Percentiles rank a stretch among this genome's conserved stretches.
Evolutionary conservation across 257 asterid species (phyloP).

Genomic region (Orobanche coerulescens): DNA sequence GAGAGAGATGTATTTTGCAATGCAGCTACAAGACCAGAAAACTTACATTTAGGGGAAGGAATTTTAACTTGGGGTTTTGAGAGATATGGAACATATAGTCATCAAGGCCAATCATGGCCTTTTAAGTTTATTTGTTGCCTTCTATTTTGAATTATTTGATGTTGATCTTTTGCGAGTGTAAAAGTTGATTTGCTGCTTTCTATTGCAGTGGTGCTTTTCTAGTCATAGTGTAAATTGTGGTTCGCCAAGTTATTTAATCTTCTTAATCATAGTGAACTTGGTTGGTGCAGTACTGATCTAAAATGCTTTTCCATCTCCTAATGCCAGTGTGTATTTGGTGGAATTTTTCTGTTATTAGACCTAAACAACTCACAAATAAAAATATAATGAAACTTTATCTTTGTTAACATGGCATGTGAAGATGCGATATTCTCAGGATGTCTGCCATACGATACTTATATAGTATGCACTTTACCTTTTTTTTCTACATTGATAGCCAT

Average conservation of each 20-base stretch:
- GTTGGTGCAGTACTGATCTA: neutral
- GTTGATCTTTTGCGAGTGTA: neutral
- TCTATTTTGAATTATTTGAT: neutral
- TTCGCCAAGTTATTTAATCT: neutral
- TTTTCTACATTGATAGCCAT: neutral
- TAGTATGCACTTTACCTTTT: too few species aligned
- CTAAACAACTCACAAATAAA: neutral
- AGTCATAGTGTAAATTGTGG: neutral
- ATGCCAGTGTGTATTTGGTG: neutral
- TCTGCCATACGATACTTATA: neutral
- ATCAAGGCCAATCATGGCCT: neutral
- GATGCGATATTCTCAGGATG: neutral
- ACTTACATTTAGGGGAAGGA: neutral
- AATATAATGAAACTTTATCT: neutral
- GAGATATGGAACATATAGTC: neutral
- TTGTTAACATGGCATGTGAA: neutral
- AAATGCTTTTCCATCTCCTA: neutral
- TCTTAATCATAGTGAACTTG: neutral
- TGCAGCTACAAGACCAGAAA: neutral
- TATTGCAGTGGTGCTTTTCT: neutral
- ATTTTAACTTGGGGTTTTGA: neutral
- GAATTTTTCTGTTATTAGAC: slow-evolving; percentile 2
- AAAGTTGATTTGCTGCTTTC: neutral
- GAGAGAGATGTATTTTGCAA: neutral
- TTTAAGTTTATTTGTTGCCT: neutral